Conservation (phyloP, 352 stramenopile genomes). For the Bremia lactucae region DNA sequence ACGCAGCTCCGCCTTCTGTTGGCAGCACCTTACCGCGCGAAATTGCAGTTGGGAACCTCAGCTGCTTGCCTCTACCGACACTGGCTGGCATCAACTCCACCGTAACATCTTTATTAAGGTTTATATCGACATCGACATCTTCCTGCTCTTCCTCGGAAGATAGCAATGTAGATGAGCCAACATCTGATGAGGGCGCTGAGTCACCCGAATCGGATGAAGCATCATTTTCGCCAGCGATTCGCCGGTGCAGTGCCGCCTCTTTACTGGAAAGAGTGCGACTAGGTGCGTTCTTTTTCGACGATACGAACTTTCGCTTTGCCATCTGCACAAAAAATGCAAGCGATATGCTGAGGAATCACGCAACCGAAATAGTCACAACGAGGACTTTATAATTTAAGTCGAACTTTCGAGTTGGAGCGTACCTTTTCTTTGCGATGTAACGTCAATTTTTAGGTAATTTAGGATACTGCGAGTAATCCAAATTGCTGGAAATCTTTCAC, state of each 20-base stretch:
- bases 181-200: conserved; percentile 28
- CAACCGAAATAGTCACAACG: background rate
- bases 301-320: conserved; percentile 80
- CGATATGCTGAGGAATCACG: background rate
- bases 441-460: conserved; percentile 14
- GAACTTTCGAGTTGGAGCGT: conserved; percentile 1
- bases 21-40: conserved; percentile 61
- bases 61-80: conserved; percentile 65
- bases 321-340: conserved; percentile 22
- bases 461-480: conserved; percentile 1
- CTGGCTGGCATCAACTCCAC: conserved; percentile 66
- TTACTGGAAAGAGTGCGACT: conserved; percentile 76
- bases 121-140: conserved; percentile 16
- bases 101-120: conserved; percentile 11
- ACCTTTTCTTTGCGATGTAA: conserved; percentile 20
- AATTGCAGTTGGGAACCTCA: conserved; percentile 58
- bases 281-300: conserved; percentile 80
- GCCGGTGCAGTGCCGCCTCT: conserved; percentile 58
- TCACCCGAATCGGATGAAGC: conserved; percentile 17
- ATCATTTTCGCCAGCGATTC: conserved; percentile 14
- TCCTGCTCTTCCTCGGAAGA: conserved; percentile 30
- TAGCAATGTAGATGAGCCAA: conserved; percentile 24
- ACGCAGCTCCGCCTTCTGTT: conserved; percentile 25
- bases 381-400: background rate
- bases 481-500: background rate